These are phyloP conservation scores for Pistacia vera DNA, from an alignment of 345 rosid species.

Conservation along the genomic window DNA sequence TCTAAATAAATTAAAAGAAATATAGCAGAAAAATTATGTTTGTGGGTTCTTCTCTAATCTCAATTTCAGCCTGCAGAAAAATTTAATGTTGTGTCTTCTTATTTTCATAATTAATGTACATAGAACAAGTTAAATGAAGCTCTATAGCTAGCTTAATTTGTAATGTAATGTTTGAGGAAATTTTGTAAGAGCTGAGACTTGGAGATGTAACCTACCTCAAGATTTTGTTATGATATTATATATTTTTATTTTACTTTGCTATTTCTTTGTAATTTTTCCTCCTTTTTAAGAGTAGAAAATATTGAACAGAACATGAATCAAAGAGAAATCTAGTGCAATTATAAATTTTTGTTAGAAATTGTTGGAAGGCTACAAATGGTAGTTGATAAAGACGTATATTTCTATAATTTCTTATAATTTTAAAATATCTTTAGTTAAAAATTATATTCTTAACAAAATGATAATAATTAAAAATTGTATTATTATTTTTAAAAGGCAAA, in stretches of 20 bases:
- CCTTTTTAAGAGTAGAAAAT: background rate
- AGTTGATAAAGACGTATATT: too few relatives aligned
- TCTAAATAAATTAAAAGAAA: background rate
- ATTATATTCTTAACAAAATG: too few relatives aligned
- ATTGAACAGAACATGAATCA: too few relatives aligned
- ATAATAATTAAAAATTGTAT: too few relatives aligned
- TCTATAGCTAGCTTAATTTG: background rate
- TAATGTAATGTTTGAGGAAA: background rate
- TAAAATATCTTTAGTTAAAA: too few relatives aligned
- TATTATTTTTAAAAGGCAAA: too few relatives aligned
- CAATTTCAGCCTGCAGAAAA: constrained; percentile 11
- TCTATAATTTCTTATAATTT: too few relatives aligned
- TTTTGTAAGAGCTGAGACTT: constrained; percentile 14
- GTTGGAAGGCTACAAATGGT: too few relatives aligned
- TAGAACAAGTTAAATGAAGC: constrained; percentile 10
- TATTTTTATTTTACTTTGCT: background rate
- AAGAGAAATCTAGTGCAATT: too few relatives aligned
- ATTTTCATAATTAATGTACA: constrained; percentile 8
- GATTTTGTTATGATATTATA: background rate
- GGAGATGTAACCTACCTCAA: background rate
- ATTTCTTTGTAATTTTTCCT: too few relatives aligned
- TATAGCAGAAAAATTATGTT: too few relatives aligned
- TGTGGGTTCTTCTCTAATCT: constrained; percentile 3
- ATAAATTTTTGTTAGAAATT: too few relatives aligned
- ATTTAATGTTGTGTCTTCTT: background rate